Base-by-base conservation (phyloP, 371 early-diverging fungal genomes). In the Mortierella sp. region DNA sequence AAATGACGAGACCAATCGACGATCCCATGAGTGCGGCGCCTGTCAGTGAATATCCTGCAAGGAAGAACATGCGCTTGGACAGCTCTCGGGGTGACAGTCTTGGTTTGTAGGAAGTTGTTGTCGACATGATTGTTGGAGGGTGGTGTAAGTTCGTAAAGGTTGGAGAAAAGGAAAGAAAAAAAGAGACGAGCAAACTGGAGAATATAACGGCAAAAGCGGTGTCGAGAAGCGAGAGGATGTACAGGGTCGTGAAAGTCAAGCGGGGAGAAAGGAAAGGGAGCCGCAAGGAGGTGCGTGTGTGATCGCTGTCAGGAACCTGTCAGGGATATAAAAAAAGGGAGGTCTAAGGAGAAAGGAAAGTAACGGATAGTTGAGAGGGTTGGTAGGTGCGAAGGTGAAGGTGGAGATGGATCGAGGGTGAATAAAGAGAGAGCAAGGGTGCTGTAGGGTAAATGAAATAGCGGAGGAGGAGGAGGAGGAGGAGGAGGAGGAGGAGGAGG, bases 1-100 rank as follows among this genome's bases (percentile, higher is more conserved):
- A 84, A 38, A 78, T 71, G 10, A 79, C 79, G 0, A 84, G 79
- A 13, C 85, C 85, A 21, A 84, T 70, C 1, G 85, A 78, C 0
- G 85, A 84, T 16, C 85, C 85, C 85, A 84, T 84, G 21, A 84
- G 70, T 21, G 81, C 79, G 8, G 85, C 81, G 0, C 77, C 78
- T 0, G 81, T 81, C 24, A 84, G 71, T 16, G 85, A 79, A 47
- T 77, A 84, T 31, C 72, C 79, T 5, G 81, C 57, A 11, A 79
- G 79, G 73, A 84, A 70, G 79, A 84, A 81, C 38, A 76, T 63
- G 21, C 42, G 28, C n/a, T 52, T 63, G 2, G 71, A 47, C 42
- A 76, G 65, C 72, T 73, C 63, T 42, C 24, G 34, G 21, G 65
- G 38, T 7, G 65, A 38, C 21, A 9, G 31, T 31, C 21, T 65